phyloP scores from a whole-genome alignment of 345 rosid genomes.

The Syzygium aromaticum region DNA sequence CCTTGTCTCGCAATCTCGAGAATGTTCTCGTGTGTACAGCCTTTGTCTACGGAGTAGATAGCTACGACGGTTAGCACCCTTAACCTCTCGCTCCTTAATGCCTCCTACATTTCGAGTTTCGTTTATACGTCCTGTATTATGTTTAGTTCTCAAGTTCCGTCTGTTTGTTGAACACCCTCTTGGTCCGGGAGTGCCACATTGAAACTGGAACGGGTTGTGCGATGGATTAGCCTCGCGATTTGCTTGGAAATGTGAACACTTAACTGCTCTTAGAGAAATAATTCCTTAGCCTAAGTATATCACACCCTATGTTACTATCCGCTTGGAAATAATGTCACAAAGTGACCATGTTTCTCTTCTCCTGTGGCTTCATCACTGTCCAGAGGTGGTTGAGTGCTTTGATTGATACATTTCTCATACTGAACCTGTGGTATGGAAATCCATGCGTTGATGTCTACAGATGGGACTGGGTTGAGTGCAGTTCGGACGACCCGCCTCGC shows the following conservation, averaged over 20 bases:
- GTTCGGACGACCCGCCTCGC: background rate
- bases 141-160: background rate
- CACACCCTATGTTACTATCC: background rate
- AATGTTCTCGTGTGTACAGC: background rate
- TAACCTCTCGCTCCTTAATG: background rate
- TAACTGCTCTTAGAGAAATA: rapidly evolving
- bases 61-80: background rate
- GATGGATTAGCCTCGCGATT: background rate
- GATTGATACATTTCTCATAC: background rate
- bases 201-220: background rate
- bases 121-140: background rate
- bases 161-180: background rate
- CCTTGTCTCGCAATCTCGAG: background rate
- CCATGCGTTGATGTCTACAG: background rate
- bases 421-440: background rate
- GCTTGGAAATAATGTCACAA: background rate
- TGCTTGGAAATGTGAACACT: rapidly evolving
- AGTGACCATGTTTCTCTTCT: background rate
- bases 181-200: rapidly evolving
- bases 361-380: background rate
- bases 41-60: background rate
- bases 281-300: background rate
- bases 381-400: background rate
- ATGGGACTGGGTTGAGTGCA: background rate
- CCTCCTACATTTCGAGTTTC: background rate